phyloP scores from a whole-genome alignment of 23 red algal genomes.

The Chondrus crispus region DNA sequence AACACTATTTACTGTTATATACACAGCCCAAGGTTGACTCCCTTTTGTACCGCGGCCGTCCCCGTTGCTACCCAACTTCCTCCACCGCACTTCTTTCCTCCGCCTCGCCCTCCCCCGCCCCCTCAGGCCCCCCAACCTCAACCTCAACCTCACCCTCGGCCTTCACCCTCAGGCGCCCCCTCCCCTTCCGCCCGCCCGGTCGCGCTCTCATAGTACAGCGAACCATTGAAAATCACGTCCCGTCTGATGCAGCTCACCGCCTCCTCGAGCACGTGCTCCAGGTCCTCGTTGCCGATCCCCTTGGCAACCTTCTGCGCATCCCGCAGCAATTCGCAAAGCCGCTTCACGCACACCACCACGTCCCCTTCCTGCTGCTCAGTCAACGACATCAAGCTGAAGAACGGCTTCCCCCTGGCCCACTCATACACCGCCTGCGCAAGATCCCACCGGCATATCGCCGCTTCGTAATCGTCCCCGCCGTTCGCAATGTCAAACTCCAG shows the following conservation, averaged over 20 bases:
- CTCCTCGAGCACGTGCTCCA: conserved; percentile 24
- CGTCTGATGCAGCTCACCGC: conserved; percentile 48
- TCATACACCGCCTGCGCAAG: conserved; percentile 42
- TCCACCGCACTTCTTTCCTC: no score
- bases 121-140: no score
- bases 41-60: no score
- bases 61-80: no score
- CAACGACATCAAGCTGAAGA: conserved; percentile 35
- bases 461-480: not conserved
- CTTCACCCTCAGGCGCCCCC: no score
- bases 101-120: no score
- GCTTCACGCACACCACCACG: conserved; percentile 63
- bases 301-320: conserved; percentile 70
- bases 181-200: no score
- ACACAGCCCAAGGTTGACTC: no score
- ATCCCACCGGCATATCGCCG: conserved; percentile 23
- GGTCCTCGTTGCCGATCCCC: conserved; percentile 57
- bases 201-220: conserved; percentile 55
- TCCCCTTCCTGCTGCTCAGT: conserved; percentile 67
- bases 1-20: no score
- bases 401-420: conserved; percentile 79
- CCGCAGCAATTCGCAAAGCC: conserved; percentile 67
- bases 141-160: no score
- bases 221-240: conserved; percentile 83
- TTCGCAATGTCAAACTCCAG: conserved; percentile 39